These are phyloP conservation scores for Lomentospora prolificans DNA, from an alignment of 2,329 filamentous ascomycete genomes.

Conservation along the genomic window DNA sequence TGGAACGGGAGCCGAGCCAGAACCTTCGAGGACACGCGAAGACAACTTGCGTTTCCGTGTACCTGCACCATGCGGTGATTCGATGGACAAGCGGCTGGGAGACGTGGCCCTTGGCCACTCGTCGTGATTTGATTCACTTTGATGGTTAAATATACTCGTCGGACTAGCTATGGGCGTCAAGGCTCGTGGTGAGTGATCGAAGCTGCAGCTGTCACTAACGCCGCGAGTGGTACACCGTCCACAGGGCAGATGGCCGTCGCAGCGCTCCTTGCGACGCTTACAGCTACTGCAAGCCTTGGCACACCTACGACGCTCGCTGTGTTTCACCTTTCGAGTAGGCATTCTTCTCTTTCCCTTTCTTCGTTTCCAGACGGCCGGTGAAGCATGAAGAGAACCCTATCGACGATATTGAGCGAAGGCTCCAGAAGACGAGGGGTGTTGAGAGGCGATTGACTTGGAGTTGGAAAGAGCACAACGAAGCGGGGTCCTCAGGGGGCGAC, in stretches of 20 bases:
- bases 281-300: slow-evolving; percentile 18
- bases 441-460: too few species aligned
- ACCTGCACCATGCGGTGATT: too few species aligned
- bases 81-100: too few species aligned
- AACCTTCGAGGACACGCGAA: neutral
- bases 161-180: neutral
- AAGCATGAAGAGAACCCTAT: neutral
- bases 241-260: slow-evolving; percentile 19
- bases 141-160: neutral
- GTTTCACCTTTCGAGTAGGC: slow-evolving; percentile 14
- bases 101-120: too few species aligned
- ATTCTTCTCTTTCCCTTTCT: slow-evolving; percentile 9
- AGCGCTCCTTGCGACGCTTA: slow-evolving; percentile 21
- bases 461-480: too few species aligned
- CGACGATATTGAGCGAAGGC: too few species aligned
- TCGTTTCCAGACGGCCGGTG: neutral
- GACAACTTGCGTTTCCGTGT: too few species aligned
- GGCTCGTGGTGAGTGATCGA: slow-evolving; percentile 3
- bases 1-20: neutral
- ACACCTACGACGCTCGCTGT: slow-evolving; percentile 17
- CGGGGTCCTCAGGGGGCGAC: too few species aligned
- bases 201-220: slow-evolving; percentile 15
- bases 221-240: slow-evolving; percentile 16
- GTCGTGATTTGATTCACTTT: neutral
- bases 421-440: too few species aligned